Base-by-base conservation (phyloP, 202 grass and related monocot species). In the Zoysia matrella region DNA sequence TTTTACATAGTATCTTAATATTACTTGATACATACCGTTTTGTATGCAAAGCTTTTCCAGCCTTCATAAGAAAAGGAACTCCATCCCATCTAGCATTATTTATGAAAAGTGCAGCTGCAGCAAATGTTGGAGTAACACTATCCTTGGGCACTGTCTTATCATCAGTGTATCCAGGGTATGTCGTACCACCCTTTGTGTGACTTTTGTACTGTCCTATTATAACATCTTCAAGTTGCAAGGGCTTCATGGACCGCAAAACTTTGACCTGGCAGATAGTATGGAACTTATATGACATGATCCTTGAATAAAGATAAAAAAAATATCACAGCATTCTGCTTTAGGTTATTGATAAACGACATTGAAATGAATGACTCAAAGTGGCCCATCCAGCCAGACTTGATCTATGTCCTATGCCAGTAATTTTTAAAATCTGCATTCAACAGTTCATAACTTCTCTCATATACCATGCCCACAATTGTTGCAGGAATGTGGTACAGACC, bases 1-100 rank as follows among this genome's bases (percentile, higher is more conserved):
- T 77, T 62, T 39, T 9, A 71, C 13, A 86, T 53, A 43, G 79
- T 79, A 44, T 71, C 47, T 41, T 36, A 81, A 40, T 64, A 51
- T 56, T 3, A 72, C 43, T 68, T 73, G 14, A 45, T 2, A 75
- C 84, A 47, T 84, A 95, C 95, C 90, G 67, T 54, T 90, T 93
- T 51, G 86, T 94, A 65, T 98, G 92, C 78, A 98, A 90, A 56
- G 92, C 95, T 93, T 98, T 98, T 1, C 95, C 95, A 80, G 95
- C 88, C 83, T 94, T 98, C 95, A 98, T 94, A 60, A 98, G 95
- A 83, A 98, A 98, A 16, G 95, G 95, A 72, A 98, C 95, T 71
- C 95, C 95, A 67, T 98, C 95, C 95, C 95, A 98, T 79, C 95
- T 91, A 42, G 95, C 94, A 8, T 97, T 97, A 65, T 97, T 91